Conservation (phyloP, 768 basidiomycete species). For the Tricholoma hemisulphureum region DNA sequence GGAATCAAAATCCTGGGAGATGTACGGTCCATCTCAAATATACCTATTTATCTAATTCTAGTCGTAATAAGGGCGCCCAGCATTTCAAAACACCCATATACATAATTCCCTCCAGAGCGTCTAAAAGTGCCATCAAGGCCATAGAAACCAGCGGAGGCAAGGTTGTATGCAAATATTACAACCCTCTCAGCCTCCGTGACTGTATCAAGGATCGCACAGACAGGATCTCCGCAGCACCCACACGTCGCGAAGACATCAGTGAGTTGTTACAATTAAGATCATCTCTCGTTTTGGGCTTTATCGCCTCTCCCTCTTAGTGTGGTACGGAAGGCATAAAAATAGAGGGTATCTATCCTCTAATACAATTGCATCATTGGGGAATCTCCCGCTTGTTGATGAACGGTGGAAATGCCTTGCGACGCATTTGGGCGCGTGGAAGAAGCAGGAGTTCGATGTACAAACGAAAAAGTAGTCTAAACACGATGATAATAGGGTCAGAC, state of each 20-base stretch:
- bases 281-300: slow-evolving; percentile 4
- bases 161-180: slow-evolving; percentile 90
- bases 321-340: slow-evolving; percentile 74
- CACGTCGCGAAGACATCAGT: slow-evolving; percentile 85
- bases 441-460: slow-evolving; percentile 41
- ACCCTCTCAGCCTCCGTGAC: slow-evolving; percentile 78
- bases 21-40: slow-evolving; percentile 42
- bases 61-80: slow-evolving; percentile 53
- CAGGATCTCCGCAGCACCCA: slow-evolving; percentile 73
- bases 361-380: slow-evolving; percentile 50
- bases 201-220: slow-evolving; percentile 72
- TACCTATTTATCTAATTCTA: neutral
- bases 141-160: slow-evolving; percentile 81
- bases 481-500: slow-evolving; percentile 10
- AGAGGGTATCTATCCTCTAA: slow-evolving; percentile 71
- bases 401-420: slow-evolving; percentile 67
- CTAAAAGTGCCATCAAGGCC: slow-evolving; percentile 79
- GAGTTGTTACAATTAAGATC: slow-evolving; percentile 31
- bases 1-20: slow-evolving; percentile 91
- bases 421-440: slow-evolving; percentile 58
- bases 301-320: slow-evolving; percentile 44
- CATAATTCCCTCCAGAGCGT: slow-evolving; percentile 81
- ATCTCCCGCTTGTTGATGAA: slow-evolving; percentile 61
- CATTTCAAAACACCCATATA: slow-evolving; percentile 71
- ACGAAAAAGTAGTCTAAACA: slow-evolving; percentile 35